Percentiles rank a stretch among this genome's conserved stretches.
Evolutionary conservation across 805 yeast genomes (phyloP).

Genomic region (Hyphopichia homilentoma): DNA sequence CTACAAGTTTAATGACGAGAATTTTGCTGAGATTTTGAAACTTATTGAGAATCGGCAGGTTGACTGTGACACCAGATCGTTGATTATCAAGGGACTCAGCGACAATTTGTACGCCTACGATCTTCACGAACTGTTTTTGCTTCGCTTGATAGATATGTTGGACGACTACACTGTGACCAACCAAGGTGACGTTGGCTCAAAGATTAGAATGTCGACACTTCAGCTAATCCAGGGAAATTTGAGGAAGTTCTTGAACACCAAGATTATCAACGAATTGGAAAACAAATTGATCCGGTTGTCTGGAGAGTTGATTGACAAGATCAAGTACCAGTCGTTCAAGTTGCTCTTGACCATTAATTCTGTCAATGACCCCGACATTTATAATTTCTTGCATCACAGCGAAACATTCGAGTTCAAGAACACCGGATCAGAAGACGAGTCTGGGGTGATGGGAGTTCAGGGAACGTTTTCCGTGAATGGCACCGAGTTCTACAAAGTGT

Average conservation of each 20-base stretch:
- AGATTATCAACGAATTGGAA: neutral
- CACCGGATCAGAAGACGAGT: neutral
- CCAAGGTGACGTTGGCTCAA: constrained; percentile 91
- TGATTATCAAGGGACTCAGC: constrained; percentile 20
- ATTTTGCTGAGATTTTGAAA: constrained; percentile 17
- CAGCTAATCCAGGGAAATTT: constrained; percentile 30
- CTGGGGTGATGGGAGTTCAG: neutral
- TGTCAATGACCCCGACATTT: neutral
- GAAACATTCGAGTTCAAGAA: no score
- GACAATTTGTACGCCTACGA: constrained; percentile 6
- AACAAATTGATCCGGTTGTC: constrained; percentile 49
- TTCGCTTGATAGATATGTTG: constrained; percentile 34
- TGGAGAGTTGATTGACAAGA: constrained; percentile 59
- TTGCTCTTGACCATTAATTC: constrained; percentile 27
- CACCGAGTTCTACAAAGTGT: constrained; percentile 16
- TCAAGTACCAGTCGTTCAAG: constrained; percentile 41
- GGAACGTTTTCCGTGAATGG: neutral
- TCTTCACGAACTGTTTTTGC: constrained; percentile 6
- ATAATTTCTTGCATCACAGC: neutral
- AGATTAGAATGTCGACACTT: constrained; percentile 55
- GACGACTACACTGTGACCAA: constrained; percentile 76
- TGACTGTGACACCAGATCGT: constrained; percentile 28
- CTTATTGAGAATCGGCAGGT: constrained; percentile 20
- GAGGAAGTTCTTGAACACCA: constrained; percentile 1
- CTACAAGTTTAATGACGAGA: constrained; percentile 9